Base-by-base conservation (phyloP, 805 yeast species). In the Peterozyma xylosa region DNA sequence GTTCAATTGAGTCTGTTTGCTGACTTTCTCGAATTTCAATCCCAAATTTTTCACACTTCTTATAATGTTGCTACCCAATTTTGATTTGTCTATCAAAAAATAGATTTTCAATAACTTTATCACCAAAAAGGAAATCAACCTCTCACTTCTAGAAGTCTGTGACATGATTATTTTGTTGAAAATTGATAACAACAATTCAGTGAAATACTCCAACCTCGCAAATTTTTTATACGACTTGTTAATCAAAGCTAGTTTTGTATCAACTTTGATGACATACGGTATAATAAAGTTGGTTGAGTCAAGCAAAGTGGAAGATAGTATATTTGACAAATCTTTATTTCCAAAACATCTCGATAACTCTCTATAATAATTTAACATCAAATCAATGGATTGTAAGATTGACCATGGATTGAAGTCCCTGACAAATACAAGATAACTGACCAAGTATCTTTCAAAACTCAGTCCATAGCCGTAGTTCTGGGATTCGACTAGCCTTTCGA, bases 331-430 rank as follows among this genome's bases (percentile, higher is more conserved):
- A 17, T 45, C 47, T 30, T 45, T 45, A 33, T 34, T 41, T 64
- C 68, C 52, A 78, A 67, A 4, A 80, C 75, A 9, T 35, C 70
- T 57, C 2, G 80, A 62, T 30, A 77, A 51, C 47, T 71, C 71
- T 42, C 71, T 74, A 39, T 72, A 58, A 47, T 63, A 76, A 13
- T 58, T 55, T 7, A 78, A 66, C 48, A 74, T 65, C 37, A 78
- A 58, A 55, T 80, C 86, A 48, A 77, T 77, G 1, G 82, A 75
- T 33, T 69, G 70, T 4, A 77, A 53, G 1, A 66, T 45, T 0
- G 84, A 78, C 74, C 76, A 68, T 0, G 85, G 80, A 50, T 79
- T 72, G 39, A 80, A 49, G 51, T 76, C 78, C 43, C 74, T 62
- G 21, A 72, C 60, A 30, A 71, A 62, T 30, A 57, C 53, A 11